Conservation (phyloP, 129 eudicot species). For the Chrysanthemum seticuspe region DNA sequence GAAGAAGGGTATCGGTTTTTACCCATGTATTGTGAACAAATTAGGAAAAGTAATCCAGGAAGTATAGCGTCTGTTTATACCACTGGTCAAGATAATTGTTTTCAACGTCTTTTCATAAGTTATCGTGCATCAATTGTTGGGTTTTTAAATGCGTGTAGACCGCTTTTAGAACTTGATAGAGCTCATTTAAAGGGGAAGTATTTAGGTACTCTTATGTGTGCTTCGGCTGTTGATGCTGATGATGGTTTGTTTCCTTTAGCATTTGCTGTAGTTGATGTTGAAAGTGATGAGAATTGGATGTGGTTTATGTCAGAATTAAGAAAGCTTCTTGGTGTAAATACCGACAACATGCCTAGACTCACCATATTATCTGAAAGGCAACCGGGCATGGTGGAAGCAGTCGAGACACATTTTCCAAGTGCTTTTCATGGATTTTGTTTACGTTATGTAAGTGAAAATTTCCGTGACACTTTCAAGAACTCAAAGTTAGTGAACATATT, state of each 20-base stretch:
- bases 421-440: constrained; percentile 93
- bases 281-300: constrained; percentile 95
- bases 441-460: constrained; percentile 81
- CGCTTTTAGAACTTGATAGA: constrained; percentile 81
- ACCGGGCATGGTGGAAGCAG: constrained; percentile 83
- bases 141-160: constrained; percentile 88
- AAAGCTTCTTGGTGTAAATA: constrained; percentile 88
- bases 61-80: constrained; percentile 77
- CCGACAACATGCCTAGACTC: constrained; percentile 92
- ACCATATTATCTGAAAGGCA: constrained; percentile 89
- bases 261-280: constrained; percentile 82
- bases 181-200: constrained; percentile 93
- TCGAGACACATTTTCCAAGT: constrained; percentile 87
- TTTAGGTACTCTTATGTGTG: constrained; percentile 79
- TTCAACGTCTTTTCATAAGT: constrained; percentile 81
- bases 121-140: constrained; percentile 88
- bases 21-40: constrained; percentile 86
- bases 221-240: constrained; percentile 88
- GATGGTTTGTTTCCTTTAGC: constrained; percentile 93
- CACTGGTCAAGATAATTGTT: constrained; percentile 81
- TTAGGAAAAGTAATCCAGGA: constrained; percentile 66
- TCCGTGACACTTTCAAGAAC: constrained; percentile 92
- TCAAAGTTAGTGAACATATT: constrained; percentile 87
- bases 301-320: constrained; percentile 98
- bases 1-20: constrained; percentile 93